Evolutionary conservation across 441 rosid genomes (phyloP), one percentile per base, ranked within the genome.

Genomic region (Bruguiera hainesii): DNA sequence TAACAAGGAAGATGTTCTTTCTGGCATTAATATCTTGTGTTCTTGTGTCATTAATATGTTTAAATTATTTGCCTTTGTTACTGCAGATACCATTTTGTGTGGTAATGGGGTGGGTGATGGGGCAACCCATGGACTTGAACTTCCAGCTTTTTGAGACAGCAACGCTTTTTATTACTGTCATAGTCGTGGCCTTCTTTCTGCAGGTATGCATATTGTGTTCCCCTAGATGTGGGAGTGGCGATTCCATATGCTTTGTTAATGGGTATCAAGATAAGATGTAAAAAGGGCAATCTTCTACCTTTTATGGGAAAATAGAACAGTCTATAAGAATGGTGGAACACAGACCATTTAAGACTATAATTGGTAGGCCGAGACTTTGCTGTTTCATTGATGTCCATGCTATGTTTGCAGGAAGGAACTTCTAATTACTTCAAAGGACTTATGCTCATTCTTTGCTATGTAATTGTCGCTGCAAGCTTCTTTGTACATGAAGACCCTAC

Each of bases 61-160:
- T 56, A 26, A 64, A 9, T 35, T 57, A 9, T 30, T 29, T 48
- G 4, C 73, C 35, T 10, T 50, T 58, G 59, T 69, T 59, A 60
- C 49, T 61, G 71, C 80, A 93, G 97, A 86, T 93, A 18, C 98
- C 98, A 4, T 87, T 93, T 70, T 85, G 90, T 6, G 97, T 93
- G 61, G 89, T 93, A 60, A 75, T 90, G 61, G 97, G 93, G 51
- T 93, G 97, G 98, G 84, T 87, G 55, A 84, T 83, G 83, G 97
- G 97, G 58, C 70, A 61, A 25, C 88, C 85, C 6, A 87, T 90
- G 95, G 98, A 93, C 81, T 78, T 90, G 35, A 89, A 93, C 80
- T 93, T 93, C 74, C 90, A 85, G 72, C 93, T 90, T 35, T 93
- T 93, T 56, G 98, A 93, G 82, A 93, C 96, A 5, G 95, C 97